These are phyloP conservation scores for Ogataea hybrid DNA, from an alignment of 1,139 yeast species.

Conservation along the genomic window DNA sequence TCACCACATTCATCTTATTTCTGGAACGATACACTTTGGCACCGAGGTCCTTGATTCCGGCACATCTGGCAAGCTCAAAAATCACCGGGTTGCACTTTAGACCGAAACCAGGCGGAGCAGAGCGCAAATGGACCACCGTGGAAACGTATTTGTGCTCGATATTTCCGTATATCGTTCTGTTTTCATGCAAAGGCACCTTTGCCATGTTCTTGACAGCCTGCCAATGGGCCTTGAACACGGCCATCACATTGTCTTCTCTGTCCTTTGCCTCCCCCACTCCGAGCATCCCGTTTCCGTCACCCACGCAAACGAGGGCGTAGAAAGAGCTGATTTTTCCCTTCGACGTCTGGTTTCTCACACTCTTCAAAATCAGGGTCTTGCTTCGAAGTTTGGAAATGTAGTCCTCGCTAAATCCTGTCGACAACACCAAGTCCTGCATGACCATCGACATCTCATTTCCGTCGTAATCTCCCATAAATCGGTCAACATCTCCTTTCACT, in stretches of 20 bases:
- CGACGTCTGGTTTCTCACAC: constrained; percentile 89
- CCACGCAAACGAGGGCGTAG: constrained; percentile 86
- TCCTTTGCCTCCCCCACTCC: constrained; percentile 97
- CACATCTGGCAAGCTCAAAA: constrained; percentile 89
- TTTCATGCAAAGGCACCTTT: constrained; percentile 82
- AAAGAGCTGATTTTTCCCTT: constrained; percentile 89
- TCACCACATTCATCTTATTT: constrained; percentile 92
- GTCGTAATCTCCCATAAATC: constrained; percentile 20
- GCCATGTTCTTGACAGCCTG: constrained; percentile 85
- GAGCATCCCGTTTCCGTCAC: constrained; percentile 89
- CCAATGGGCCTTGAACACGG: constrained; percentile 88
- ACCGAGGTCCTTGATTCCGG: constrained; percentile 90
- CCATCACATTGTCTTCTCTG: constrained; percentile 71
- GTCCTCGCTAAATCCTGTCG: constrained; percentile 71
- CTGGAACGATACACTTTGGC: constrained; percentile 91
- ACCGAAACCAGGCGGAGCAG: constrained; percentile 95
- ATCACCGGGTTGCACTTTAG: constrained; percentile 88
- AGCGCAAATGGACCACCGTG: constrained; percentile 73
- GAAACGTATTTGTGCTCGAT: constrained; percentile 85
- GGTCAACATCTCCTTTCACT: constrained; percentile 21
- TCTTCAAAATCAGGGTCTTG: constrained; percentile 68
- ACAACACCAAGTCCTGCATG: constrained; percentile 46
- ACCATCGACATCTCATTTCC: constrained; percentile 22
- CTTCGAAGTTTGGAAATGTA: constrained; percentile 65
- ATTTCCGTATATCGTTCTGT: constrained; percentile 87